Evolutionary conservation across 352 stramenopile genomes (phyloP).

Genomic region (Pythium rishiriense): DNA sequence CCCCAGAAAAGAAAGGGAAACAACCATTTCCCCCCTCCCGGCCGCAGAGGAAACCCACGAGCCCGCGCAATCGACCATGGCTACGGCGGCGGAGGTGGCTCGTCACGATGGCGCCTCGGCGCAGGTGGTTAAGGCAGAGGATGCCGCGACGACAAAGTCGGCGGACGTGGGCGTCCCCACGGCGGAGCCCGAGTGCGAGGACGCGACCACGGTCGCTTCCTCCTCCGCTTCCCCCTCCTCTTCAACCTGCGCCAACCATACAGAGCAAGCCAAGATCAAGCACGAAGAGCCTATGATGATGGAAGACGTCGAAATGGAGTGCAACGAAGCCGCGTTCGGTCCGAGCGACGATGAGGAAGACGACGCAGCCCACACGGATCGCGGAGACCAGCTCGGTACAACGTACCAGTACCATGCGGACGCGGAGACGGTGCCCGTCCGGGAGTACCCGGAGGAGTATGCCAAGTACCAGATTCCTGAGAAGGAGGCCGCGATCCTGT

Average conservation of each 20-base stretch:
- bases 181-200: constrained; percentile 16
- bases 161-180: not conserved
- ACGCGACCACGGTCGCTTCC: not conserved
- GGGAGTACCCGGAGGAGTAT: constrained; percentile 28
- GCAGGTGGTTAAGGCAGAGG: not conserved
- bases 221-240: constrained; percentile 5
- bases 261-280: not conserved
- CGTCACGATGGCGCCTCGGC: not conserved
- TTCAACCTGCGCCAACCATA: not conserved
- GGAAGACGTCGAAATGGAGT: constrained; percentile 23
- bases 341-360: constrained; percentile 7
- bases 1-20: constrained; percentile 30
- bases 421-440: constrained; percentile 23
- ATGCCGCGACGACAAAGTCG: too few relatives aligned
- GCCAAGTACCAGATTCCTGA: constrained; percentile 30
- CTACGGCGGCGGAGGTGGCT: not conserved
- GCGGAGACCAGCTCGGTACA: not conserved
- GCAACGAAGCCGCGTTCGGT: constrained; percentile 19
- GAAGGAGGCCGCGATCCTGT: constrained; percentile 15
- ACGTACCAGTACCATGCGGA: not conserved
- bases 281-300: not conserved
- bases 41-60: constrained; percentile 12
- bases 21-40: constrained; percentile 18
- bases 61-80: not conserved
- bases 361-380: not conserved